Evolutionary conservation across 441 rosid genomes (phyloP), one percentile per base, ranked within the genome.

Genomic region (Cnidoscolus chayamansa): DNA sequence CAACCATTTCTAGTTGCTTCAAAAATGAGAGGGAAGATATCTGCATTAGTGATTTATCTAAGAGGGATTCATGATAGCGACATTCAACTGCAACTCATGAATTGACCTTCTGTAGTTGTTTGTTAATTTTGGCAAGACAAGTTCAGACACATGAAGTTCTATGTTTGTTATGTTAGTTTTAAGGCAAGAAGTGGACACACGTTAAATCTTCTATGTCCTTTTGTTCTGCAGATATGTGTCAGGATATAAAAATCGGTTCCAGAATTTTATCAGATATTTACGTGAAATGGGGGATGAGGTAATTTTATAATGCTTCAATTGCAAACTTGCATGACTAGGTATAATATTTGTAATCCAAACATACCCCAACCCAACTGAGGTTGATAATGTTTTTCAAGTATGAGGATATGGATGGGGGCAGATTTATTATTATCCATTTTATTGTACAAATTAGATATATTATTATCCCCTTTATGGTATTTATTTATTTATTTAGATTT

Each of bases 261-360:
- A 94, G 86, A 94, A 94, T 77, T 94, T 94, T 75, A 94, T 94
- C 74, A 92, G 76, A 81, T 88, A 92, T 79, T 84, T 94, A 53
- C 90, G 97, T 45, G 99, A 94, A 86, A 88, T 92, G 97, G 99
- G 97, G 58, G 99, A 94, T 77, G 99, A 94, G 97, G 99, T 89
- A 83, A 78, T 74, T 35, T 54, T 67, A 1, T 20, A 9, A 35
- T 63, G 54, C 53, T 70, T 61, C 11, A 7, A 45, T 35, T 13
- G 16, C 16, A 16, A 12, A 37, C n/a, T 32, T 47, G 16, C 40
- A 58, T 31, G 63, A 11, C 32, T 47, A 30, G 65, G 48, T 73
- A 64, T 64, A 40, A 19, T 43, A 30, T n/a, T 32, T 43, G 57
- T 40, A 53, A 17, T 53, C 68, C 25, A 20, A 30, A 63, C 45